phyloP scores from a whole-genome alignment of 2,329 filamentous ascomycete genomes.

The Ceratocystis ficicola region DNA sequence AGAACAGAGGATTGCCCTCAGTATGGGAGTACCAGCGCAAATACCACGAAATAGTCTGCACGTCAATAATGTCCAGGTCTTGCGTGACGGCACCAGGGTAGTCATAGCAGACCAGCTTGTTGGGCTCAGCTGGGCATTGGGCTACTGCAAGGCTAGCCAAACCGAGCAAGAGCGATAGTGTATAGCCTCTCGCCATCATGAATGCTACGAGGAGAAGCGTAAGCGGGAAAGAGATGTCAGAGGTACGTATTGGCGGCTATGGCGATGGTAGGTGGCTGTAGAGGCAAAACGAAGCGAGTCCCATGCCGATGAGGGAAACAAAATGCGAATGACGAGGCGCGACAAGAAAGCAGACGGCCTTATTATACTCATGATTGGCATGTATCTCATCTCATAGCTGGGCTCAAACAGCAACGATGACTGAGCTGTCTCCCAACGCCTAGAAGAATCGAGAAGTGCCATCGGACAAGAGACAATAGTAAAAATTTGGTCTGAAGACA shows the following conservation, averaged over 20 bases:
- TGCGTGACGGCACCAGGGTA: slow-evolving; percentile 20
- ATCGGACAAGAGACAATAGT: not conserved
- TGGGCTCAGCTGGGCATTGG: slow-evolving; percentile 16
- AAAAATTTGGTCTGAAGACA: not conserved
- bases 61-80: slow-evolving; percentile 18
- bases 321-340: not conserved
- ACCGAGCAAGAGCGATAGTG: not conserved
- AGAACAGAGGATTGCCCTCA: slow-evolving; percentile 19
- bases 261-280: not conserved
- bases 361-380: not conserved
- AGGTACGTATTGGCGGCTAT: not conserved
- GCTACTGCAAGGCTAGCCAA: not conserved
- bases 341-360: not conserved
- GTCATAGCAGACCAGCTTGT: slow-evolving; percentile 21
- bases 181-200: slow-evolving; percentile 4
- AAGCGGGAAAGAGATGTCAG: not conserved
- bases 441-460: not conserved
- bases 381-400: slow-evolving; percentile 3
- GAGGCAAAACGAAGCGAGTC: not conserved
- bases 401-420: not conserved
- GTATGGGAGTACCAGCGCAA: slow-evolving; percentile 21
- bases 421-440: not conserved
- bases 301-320: not conserved
- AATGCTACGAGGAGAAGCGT: not conserved
- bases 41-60: slow-evolving; percentile 22